Evolutionary conservation across 2,329 filamentous ascomycete species (phyloP).

Genomic region (Mariannaea elegans): DNA sequence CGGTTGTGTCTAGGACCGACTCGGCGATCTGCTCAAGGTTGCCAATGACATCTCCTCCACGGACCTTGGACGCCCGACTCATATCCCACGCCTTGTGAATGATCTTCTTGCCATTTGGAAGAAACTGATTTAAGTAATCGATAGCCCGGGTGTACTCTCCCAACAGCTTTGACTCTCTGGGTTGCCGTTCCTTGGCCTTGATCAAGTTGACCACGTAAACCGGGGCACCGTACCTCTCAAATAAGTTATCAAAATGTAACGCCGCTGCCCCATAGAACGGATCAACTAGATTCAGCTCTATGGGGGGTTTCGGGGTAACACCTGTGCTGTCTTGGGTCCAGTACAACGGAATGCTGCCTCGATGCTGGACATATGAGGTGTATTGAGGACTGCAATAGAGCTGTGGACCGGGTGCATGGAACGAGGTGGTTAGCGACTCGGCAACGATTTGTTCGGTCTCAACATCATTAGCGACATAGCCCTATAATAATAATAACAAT

Average conservation of each 20-base stretch:
- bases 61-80: conserved; percentile 91
- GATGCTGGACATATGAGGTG: conserved; percentile 95
- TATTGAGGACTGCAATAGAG: conserved; percentile 90
- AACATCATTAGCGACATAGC: conserved; percentile 97
- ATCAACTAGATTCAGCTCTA: conserved; percentile 93
- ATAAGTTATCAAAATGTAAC: conserved; percentile 93
- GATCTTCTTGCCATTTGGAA: conserved; percentile 85
- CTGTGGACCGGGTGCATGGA: conserved; percentile 87
- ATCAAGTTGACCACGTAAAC: conserved; percentile 93
- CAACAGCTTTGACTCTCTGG: conserved; percentile 89
- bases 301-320: conserved; percentile 95
- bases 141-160: conserved; percentile 88
- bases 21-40: conserved; percentile 91
- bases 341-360: conserved; percentile 94
- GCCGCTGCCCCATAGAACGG: conserved; percentile 95
- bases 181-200: conserved; percentile 86
- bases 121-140: conserved; percentile 91
- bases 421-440: conserved; percentile 92
- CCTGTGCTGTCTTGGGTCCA: conserved; percentile 98
- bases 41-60: conserved; percentile 92
- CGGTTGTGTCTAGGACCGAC: conserved; percentile 83
- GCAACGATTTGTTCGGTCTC: conserved; percentile 99
- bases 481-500: conserved; percentile 54
- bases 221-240: conserved; percentile 90
- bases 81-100: conserved; percentile 98